Evolutionary conservation across 2,329 filamentous ascomycete genomes (phyloP).

Genomic region (Beauveria pseudobassiana): DNA sequence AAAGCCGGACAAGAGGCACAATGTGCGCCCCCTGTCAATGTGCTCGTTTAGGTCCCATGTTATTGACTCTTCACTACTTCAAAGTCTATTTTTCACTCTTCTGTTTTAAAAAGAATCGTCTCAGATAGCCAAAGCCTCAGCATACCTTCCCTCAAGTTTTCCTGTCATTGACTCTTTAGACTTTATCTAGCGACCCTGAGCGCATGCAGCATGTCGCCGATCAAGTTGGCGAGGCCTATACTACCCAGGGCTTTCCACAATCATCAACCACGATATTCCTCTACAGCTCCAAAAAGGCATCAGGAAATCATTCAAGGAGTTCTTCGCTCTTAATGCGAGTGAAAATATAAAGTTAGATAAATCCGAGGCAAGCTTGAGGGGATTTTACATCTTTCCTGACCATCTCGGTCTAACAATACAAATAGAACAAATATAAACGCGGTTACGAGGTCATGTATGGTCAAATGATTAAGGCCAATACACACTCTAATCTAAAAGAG

Average conservation of each 20-base stretch:
- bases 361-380: constrained; percentile 15
- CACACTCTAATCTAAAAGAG: constrained; percentile 40
- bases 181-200: too few species aligned
- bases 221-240: constrained; percentile 25
- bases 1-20: neutral
- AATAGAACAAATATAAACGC: constrained; percentile 31
- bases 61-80: constrained; percentile 10
- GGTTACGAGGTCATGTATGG: constrained; percentile 42
- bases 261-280: constrained; percentile 39
- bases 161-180: too few species aligned
- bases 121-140: too few species aligned
- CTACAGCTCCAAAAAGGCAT: constrained; percentile 30
- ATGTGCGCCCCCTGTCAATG: neutral
- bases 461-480: constrained; percentile 36
- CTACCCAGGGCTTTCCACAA: constrained; percentile 44
- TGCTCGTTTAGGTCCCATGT: constrained; percentile 26
- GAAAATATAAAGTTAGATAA: constrained; percentile 36
- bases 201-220: too few species aligned
- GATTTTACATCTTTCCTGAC: too few species aligned
- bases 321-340: constrained; percentile 41
- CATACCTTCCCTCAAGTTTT: too few species aligned
- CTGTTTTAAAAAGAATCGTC: too few species aligned
- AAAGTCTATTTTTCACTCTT: too few species aligned
- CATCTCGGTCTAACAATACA: neutral
- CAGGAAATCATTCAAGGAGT: constrained; percentile 32